Evolutionary conservation across 768 basidiomycete genomes (phyloP).

Genomic region (Favolaschia claudopus): DNA sequence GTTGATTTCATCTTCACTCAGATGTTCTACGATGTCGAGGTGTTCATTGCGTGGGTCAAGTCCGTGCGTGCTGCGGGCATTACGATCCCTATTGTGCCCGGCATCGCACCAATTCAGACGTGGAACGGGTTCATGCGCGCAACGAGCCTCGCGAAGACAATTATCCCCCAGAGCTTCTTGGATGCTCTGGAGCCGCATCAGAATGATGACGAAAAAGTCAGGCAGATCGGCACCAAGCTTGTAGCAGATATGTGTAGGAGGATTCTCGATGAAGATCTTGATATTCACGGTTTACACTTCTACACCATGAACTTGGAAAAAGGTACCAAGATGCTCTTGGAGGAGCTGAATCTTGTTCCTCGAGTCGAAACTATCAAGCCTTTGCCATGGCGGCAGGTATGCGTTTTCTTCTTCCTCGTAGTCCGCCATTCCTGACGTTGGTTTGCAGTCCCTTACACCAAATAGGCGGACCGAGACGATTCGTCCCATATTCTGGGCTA

Average conservation of each 20-base stretch:
- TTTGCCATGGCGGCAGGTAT: slow-evolving; percentile 94
- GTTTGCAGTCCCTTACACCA: slow-evolving; percentile 83
- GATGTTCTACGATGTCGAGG: slow-evolving; percentile 94
- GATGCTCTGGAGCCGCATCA: slow-evolving; percentile 86
- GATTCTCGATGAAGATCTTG: slow-evolving; percentile 82
- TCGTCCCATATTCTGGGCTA: slow-evolving; percentile 99
- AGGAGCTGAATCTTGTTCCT: slow-evolving; percentile 90
- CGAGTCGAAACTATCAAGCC: slow-evolving; percentile 92
- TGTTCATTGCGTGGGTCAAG: slow-evolving; percentile 93
- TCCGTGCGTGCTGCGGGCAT: slow-evolving; percentile 85
- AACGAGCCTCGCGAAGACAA: slow-evolving; percentile 77
- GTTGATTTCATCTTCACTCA: slow-evolving; percentile 96
- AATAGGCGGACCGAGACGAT: slow-evolving; percentile 90
- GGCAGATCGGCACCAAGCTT: slow-evolving; percentile 91
- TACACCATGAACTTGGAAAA: slow-evolving; percentile 98
- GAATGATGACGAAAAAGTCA: slow-evolving; percentile 92
- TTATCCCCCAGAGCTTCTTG: slow-evolving; percentile 78
- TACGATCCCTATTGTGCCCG: slow-evolving; percentile 89
- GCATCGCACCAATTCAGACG: slow-evolving; percentile 95
- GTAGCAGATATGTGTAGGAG: slow-evolving; percentile 93
- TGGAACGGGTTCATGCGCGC: slow-evolving; percentile 94
- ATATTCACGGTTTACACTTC: slow-evolving; percentile 90
- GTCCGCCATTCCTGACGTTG: slow-evolving; percentile 18
- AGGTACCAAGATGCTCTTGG: slow-evolving; percentile 93
- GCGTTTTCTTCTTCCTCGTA: slow-evolving; percentile 8